Percentiles rank a stretch among this genome's conserved stretches.
These are phyloP conservation scores for Aureobasidium lini DNA, from an alignment of 2,329 filamentous ascomycete species.

Conservation along the genomic window DNA sequence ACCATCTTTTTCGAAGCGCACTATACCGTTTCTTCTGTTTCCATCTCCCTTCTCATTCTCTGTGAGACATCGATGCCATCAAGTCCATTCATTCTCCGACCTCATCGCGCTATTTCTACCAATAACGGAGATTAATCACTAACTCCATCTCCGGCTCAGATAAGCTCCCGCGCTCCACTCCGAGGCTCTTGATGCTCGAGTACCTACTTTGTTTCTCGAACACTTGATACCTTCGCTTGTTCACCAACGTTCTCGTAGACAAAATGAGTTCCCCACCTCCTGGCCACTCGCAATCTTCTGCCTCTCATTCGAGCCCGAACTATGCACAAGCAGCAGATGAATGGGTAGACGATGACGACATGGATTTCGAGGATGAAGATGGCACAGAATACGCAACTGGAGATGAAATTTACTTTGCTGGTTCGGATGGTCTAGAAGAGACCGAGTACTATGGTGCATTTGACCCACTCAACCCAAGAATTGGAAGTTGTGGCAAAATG, in stretches of 20 bases:
- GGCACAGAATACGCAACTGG: conserved; percentile 25
- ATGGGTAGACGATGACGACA: conserved; percentile 40
- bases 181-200: conserved; percentile 1
- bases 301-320: not conserved
- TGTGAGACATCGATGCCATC: not conserved
- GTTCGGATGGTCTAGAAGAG: conserved; percentile 30
- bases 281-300: conserved; percentile 5
- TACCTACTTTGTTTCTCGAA: not conserved
- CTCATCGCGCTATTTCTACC: not conserved
- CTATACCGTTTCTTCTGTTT: not conserved
- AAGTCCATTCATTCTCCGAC: not conserved
- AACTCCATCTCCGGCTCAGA: conserved; percentile 1
- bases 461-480: conserved; percentile 22
- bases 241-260: not conserved
- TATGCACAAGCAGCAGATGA: conserved; percentile 18
- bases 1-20: not conserved
- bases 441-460: conserved; percentile 29
- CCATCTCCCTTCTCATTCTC: not conserved
- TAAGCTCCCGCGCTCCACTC: conserved; percentile 7
- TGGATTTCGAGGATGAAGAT: conserved; percentile 42
- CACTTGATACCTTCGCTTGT: not conserved
- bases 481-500: conserved; percentile 24
- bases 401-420: conserved; percentile 26
- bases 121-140: not conserved
- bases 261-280: not conserved